Evolutionary conservation across 345 rosid genomes (phyloP).

Genomic region (Gossypium bickii): DNA sequence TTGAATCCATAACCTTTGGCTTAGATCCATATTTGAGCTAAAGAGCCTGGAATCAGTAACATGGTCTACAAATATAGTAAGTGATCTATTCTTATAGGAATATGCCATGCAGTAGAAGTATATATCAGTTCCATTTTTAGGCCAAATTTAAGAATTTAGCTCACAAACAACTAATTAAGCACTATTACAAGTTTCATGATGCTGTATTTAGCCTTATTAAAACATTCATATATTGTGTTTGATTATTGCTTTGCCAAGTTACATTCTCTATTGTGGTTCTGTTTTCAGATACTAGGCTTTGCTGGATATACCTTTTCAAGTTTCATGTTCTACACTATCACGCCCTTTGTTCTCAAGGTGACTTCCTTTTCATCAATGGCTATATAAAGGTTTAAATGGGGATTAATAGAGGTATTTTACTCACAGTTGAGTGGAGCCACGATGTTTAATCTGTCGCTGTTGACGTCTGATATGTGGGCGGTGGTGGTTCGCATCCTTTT

Average conservation of each 20-base stretch:
- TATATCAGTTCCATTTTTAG: background rate
- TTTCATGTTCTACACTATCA: conserved; percentile 36
- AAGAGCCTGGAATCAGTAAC: conserved; percentile 38
- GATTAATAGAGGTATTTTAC: background rate
- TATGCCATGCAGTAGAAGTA: background rate
- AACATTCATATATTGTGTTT: background rate
- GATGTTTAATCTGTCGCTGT: conserved; percentile 54
- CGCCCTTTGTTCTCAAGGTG: conserved; percentile 52
- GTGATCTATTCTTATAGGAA: conserved; percentile 9
- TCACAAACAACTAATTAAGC: no score
- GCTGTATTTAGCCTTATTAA: no score
- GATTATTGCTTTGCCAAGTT: background rate
- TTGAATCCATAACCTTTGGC: conserved; percentile 24
- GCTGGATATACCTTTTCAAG: conserved; percentile 32
- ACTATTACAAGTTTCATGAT: no score
- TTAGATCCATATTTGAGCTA: conserved; percentile 46
- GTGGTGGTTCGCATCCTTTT: conserved; percentile 42
- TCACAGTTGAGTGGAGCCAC: conserved; percentile 53
- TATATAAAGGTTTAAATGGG: background rate
- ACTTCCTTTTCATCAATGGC: conserved; percentile 8
- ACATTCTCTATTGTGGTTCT: background rate
- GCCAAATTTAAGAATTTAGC: background rate
- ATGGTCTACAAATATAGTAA: conserved; percentile 48
- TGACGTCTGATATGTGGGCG: conserved; percentile 63
- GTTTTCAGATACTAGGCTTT: conserved; percentile 40